Conservation (phyloP, 805 yeast species). For the Lipomyces oligophaga region DNA sequence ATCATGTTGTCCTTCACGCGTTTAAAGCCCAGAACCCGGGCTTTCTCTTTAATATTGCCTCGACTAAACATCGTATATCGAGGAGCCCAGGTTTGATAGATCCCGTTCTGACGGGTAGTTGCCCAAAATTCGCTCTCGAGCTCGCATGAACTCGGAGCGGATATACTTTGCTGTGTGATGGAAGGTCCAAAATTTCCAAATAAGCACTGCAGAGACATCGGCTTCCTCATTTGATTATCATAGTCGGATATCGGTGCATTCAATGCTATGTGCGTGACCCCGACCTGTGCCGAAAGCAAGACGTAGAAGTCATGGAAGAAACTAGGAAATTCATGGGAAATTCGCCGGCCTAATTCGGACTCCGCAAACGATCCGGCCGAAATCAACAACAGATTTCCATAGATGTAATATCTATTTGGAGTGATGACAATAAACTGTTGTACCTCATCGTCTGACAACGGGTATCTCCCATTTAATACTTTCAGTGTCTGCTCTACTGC, state of each 20-base stretch:
- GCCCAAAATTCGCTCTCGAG: slow-evolving; percentile 68
- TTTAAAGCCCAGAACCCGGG: slow-evolving; percentile 50
- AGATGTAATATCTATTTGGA: slow-evolving; percentile 57
- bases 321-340: slow-evolving; percentile 36
- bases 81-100: slow-evolving; percentile 81
- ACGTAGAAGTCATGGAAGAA: slow-evolving; percentile 15
- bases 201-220: slow-evolving; percentile 56
- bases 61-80: slow-evolving; percentile 80
- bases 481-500: background rate
- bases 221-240: slow-evolving; percentile 58
- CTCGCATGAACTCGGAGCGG: slow-evolving; percentile 44
- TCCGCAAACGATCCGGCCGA: slow-evolving; percentile 43
- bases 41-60: slow-evolving; percentile 80
- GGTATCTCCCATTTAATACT: background rate
- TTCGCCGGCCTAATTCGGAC: slow-evolving; percentile 31
- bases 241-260: slow-evolving; percentile 59
- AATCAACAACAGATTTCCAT: slow-evolving; percentile 59
- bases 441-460: background rate
- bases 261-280: slow-evolving; percentile 59
- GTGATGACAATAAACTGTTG: slow-evolving; percentile 1
- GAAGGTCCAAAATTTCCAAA: slow-evolving; percentile 59
- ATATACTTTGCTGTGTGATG: slow-evolving; percentile 36
- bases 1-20: slow-evolving; percentile 45
- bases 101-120: slow-evolving; percentile 63
- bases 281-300: slow-evolving; percentile 31